Evolutionary conservation across 768 basidiomycete species (phyloP).

Genomic region (Rubroboletus satanas): DNA sequence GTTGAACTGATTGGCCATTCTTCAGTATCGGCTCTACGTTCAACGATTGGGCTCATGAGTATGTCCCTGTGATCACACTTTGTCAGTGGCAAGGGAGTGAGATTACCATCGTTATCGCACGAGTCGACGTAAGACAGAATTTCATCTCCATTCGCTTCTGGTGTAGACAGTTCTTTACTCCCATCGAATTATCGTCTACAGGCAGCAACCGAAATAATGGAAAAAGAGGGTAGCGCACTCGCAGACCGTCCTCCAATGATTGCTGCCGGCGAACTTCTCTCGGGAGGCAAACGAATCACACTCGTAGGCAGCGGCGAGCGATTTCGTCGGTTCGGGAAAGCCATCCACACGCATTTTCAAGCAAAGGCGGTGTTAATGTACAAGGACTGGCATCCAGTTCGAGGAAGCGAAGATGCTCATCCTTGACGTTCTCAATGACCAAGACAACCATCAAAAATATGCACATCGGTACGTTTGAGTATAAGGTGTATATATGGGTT

Average conservation of each 20-base stretch:
- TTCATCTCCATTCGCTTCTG: background rate
- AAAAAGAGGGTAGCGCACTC: constrained; percentile 50
- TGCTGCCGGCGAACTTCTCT: constrained; percentile 51
- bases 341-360: constrained; percentile 51
- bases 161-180: background rate
- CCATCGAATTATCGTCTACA: constrained; percentile 16
- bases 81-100: constrained; percentile 44
- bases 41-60: constrained; percentile 50
- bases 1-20: background rate
- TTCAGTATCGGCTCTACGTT: constrained; percentile 30
- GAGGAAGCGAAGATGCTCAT: constrained; percentile 26
- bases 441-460: constrained; percentile 36
- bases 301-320: constrained; percentile 47
- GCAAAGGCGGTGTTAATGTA: constrained; percentile 45
- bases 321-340: constrained; percentile 53
- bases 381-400: constrained; percentile 37
- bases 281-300: constrained; percentile 50
- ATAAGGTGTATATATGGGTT: background rate
- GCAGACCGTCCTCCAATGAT: constrained; percentile 51
- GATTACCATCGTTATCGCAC: constrained; percentile 16
- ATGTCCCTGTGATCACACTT: constrained; percentile 57
- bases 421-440: constrained; percentile 32
- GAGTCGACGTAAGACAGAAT: constrained; percentile 14
- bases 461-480: constrained; percentile 43
- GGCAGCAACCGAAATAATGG: constrained; percentile 59